These are phyloP conservation scores for Neurospora sp. DNA, from an alignment of 495 filamentous ascomycete genomes.

Conservation along the genomic window DNA sequence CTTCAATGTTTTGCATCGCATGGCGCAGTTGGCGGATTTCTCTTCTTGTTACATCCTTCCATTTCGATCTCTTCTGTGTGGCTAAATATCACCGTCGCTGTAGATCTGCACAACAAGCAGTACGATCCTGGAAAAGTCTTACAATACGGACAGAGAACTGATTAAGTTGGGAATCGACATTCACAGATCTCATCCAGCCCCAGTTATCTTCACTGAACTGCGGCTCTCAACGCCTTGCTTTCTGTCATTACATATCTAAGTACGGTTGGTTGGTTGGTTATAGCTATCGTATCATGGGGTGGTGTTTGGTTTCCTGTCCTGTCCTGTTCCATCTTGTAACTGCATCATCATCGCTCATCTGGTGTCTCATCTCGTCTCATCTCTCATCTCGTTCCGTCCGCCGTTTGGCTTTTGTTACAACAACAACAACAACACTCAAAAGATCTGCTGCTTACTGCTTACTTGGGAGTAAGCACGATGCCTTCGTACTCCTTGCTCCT, in stretches of 20 bases:
- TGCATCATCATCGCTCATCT: background rate
- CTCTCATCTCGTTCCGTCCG: background rate
- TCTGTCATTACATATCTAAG: background rate
- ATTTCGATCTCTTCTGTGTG: background rate
- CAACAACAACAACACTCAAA: background rate
- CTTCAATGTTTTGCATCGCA: background rate
- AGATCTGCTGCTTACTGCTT: conserved; percentile 1
- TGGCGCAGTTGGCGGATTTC: background rate
- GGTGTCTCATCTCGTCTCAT: background rate
- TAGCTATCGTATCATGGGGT: background rate
- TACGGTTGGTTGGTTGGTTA: background rate
- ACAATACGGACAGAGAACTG: background rate
- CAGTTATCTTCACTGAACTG: background rate
- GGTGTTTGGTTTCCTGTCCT: background rate
- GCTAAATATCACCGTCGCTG: background rate
- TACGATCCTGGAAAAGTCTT: background rate
- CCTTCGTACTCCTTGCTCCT: conserved; percentile 86
- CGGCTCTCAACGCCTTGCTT: background rate
- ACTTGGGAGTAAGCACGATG: conserved; percentile 66
- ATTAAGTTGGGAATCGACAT: background rate
- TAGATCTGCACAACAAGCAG: background rate
- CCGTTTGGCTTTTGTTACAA: background rate
- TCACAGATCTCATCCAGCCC: background rate
- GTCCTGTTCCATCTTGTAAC: background rate
- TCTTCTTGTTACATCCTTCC: background rate